Conservation (phyloP, 1,284 basidiomycete genomes). For the Porodaedalea pini region DNA sequence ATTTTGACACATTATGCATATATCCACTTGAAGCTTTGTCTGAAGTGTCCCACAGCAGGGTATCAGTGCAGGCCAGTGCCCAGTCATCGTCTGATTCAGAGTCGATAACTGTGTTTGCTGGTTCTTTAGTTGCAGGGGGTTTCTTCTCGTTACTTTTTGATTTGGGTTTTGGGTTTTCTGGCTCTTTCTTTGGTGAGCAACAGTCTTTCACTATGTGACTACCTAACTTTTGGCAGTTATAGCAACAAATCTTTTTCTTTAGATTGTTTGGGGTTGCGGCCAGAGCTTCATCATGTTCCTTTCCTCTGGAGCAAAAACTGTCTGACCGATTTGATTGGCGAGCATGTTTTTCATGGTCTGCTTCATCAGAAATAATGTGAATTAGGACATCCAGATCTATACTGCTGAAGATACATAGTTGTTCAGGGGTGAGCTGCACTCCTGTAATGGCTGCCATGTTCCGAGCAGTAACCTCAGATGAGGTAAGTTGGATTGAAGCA, state of each 20-base stretch:
- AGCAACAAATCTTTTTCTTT: neutral
- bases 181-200: too few relatives aligned
- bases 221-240: too few relatives aligned
- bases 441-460: neutral
- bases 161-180: too few relatives aligned
- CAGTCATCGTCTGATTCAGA: too few relatives aligned
- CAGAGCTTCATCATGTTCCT: neutral
- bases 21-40: too few relatives aligned
- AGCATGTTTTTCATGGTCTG: conserved; percentile 24
- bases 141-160: too few relatives aligned
- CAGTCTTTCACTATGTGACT: too few relatives aligned
- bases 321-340: conserved; percentile 2
- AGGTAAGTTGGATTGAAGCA: conserved; percentile 27
- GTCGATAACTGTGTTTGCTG: too few relatives aligned
- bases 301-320: neutral
- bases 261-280: neutral
- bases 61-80: neutral
- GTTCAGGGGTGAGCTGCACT: neutral
- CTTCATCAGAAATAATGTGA: conserved; percentile 30
- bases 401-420: neutral
- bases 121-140: too few relatives aligned
- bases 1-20: too few relatives aligned
- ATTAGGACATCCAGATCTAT: conserved; percentile 28
- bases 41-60: conserved; percentile 18
- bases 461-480: conserved; percentile 22